Base-by-base conservation (phyloP, 345 rosid genomes). In the Litchi chinensis region DNA sequence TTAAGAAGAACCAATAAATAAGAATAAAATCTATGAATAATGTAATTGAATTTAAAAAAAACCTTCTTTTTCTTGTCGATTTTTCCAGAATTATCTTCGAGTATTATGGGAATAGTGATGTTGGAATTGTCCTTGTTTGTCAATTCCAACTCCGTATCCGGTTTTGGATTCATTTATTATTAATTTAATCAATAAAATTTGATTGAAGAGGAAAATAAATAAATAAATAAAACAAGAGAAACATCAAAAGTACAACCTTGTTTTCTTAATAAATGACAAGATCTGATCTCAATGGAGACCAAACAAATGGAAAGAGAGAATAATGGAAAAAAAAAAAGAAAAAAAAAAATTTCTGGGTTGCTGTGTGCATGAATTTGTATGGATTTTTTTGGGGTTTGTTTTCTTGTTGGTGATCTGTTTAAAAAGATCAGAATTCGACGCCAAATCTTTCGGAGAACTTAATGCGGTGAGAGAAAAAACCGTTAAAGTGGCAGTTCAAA, bases 61-160 rank as follows among this genome's bases (percentile, higher is more conserved):
- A 93, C 99, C 91, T 85, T 95, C 86, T 90, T 95, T 86, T 87
- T 93, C 90, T 83, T 95, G 74, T 93, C 91, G 71, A 77, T 80
- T 87, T 84, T 90, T 84, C 77, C 76, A 22, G 91, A 86, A 75
- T 81, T 84, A 16, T 89, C 88, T 74, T 82, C 80, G 4, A 81
- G 78, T 43, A 79, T 39, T 7, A 70, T 22, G 0, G 76, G 54
- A 28, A 71, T 18, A 60, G 71, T 8, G 39, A 76, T 6, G 63
- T 80, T 54, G 79, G 74, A 52, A 46, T 69, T 28, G 43, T 66
- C 59, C 70, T 70, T 77, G 78, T 83, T 84, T 69, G 88, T 81
- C 86, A 77, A 84, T 69, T 80, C 86, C 13, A 62, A 43, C 39
- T 59, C 73, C 76, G 74, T 57, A 64, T 81, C 79, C 26, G 72